Base-by-base conservation (phyloP, 1,139 yeast species). In the Pichia sp. region DNA sequence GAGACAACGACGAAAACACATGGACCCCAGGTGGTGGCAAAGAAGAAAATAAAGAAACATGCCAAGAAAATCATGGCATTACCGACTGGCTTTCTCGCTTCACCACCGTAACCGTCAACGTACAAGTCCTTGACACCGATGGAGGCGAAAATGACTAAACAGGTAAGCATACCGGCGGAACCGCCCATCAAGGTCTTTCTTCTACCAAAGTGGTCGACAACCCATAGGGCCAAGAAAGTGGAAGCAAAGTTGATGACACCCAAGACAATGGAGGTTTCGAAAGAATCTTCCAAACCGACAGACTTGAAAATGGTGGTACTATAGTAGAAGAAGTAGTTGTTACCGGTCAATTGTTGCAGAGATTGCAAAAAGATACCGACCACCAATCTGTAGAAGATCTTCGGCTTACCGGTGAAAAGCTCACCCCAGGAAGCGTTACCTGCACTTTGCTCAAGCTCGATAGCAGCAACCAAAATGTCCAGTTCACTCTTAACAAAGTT, bases 21-120 rank as follows among this genome's bases (percentile, higher is more conserved):
- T 65, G 95, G 93, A 59, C 92, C 96, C 95, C 96, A 88, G 7
- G 95, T 84, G 43, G 87, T 79, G 41, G 96, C 93, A 68, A 88
- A 89, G 75, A 81, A 84, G 79, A 86, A 85, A 60, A 90, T 87
- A 74, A 83, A 90, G 58, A 87, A 69, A 71, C 93, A 86, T 34
- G 92, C 83, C 63, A 89, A 80, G 64, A 87, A 84, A 69, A 89
- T 85, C 89, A 83, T 79, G 58, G 85, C 88, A 70, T 83, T 75
- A 70, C 93, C 93, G 53, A 86, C 82, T 58, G 85, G 74, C 60
- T 72, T 73, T 48, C 67, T 61, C 36, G 75, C 65, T 47, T 60
- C 61, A 57, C 63, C 58, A 58, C 65, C 71, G 47, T 63, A 64
- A 55, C 79, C 85, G 61, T 81, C 73, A 56, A 80, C 78, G 74